Conservation (phyloP, 1,284 basidiomycete species). For the Stygiomarasmius scandens region DNA sequence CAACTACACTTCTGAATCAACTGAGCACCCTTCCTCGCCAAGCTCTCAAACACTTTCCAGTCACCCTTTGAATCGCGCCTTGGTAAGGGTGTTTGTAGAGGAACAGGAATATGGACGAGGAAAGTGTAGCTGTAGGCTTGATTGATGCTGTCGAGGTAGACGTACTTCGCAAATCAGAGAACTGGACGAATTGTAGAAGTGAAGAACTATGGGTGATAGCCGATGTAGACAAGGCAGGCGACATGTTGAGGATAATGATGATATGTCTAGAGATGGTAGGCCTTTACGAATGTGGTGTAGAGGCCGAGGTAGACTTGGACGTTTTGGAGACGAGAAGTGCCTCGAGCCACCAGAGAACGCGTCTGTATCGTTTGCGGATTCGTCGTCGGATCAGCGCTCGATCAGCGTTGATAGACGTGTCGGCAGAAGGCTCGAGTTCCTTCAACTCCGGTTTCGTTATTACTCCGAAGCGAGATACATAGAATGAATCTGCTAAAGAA, state of each 20-base stretch:
- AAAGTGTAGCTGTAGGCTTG: no score
- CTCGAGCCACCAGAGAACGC: conserved; percentile 3
- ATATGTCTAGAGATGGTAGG: no score
- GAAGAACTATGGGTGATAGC: no score
- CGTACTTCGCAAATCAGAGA: no score
- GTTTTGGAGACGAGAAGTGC: neutral
- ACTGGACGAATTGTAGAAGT: no score
- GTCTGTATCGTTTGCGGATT: neutral
- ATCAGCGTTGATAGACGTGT: no score
- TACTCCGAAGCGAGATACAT: conserved; percentile 35
- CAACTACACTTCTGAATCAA: conserved; percentile 92
- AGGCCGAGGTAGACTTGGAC: no score
- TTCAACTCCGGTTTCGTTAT: conserved; percentile 29
- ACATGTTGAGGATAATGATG: no score
- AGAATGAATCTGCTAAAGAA: conserved; percentile 71
- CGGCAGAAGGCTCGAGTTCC: conserved; percentile 7
- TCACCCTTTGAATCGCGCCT: conserved; percentile 82
- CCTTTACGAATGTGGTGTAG: neutral
- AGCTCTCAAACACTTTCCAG: conserved; percentile 74
- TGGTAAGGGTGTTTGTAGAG: conserved; percentile 58
- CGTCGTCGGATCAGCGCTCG: no score
- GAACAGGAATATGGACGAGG: no score
- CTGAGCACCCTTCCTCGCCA: conserved; percentile 87
- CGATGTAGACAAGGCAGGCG: no score
- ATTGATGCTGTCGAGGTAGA: no score